These are phyloP conservation scores for Galeopsis tetrahit DNA, from an alignment of 257 asterid species.

Conservation along the genomic window DNA sequence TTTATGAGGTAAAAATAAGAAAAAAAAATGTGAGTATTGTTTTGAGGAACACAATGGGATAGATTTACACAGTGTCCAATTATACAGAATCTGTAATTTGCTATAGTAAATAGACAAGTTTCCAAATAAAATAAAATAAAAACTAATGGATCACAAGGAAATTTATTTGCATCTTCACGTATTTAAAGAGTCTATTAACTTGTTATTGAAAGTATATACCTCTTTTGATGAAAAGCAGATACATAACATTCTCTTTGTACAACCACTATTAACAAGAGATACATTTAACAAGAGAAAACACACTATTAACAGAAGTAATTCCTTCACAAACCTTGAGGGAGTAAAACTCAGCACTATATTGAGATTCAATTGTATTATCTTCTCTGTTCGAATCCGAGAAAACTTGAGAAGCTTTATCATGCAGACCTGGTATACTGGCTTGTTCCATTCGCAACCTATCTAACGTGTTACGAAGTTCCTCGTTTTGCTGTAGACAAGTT, in stretches of 20 bases:
- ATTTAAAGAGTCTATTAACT: neutral
- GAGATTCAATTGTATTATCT: constrained; percentile 43
- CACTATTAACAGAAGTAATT: neutral
- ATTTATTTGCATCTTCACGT: neutral
- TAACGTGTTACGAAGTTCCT: constrained; percentile 76
- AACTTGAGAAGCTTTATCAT: constrained; percentile 45
- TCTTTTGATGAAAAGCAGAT: constrained; percentile 6
- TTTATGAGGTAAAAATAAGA: constrained; percentile 34
- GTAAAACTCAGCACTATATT: constrained; percentile 48
- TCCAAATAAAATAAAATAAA: constrained; percentile 13
- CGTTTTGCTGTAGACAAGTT: constrained; percentile 77
- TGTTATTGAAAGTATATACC: neutral
- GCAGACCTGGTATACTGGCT: constrained; percentile 44
- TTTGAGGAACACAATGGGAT: neutral
- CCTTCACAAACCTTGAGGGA: constrained; percentile 66
- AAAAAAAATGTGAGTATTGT: constrained; percentile 7
- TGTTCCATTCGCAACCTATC: constrained; percentile 72
- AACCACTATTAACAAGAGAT: neutral
- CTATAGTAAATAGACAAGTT: neutral
- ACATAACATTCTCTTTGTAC: neutral
- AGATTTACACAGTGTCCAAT: neutral
- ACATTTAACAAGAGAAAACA: neutral
- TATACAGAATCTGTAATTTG: neutral
- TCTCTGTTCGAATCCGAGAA: constrained; percentile 41
- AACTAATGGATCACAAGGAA: neutral